Percentiles rank a stretch among this genome's conserved stretches.
These are phyloP conservation scores for Triticum monococcum DNA, from an alignment of 176 grass and related monocot species.

Conservation along the genomic window DNA sequence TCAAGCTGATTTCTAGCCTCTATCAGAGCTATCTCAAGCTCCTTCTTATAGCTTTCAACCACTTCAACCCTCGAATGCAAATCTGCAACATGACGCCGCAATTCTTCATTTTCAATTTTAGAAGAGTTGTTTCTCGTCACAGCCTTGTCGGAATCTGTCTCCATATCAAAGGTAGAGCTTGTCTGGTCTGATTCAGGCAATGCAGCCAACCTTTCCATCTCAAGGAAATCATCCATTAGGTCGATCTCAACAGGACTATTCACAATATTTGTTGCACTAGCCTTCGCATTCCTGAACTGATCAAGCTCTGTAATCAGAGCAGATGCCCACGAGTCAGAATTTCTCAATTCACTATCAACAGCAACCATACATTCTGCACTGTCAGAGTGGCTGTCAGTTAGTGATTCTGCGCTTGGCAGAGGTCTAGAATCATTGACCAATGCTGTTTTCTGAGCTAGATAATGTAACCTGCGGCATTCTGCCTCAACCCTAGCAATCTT, in stretches of 20 bases:
- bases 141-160: conserved; percentile 60
- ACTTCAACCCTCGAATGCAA: conserved; percentile 59
- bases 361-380: conserved; percentile 51
- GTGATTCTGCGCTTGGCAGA: conserved; percentile 50
- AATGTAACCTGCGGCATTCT: conserved; percentile 72
- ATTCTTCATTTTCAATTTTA: conserved; percentile 53
- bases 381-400: conserved; percentile 84
- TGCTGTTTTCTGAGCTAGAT: conserved; percentile 41
- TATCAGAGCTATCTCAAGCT: conserved; percentile 56
- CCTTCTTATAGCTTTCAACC: conserved; percentile 61
- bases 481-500: conserved; percentile 83
- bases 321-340: conserved; percentile 75
- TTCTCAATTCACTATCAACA: conserved; percentile 61
- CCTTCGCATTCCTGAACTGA: conserved; percentile 75
- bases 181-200: conserved; percentile 56
- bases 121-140: conserved; percentile 33
- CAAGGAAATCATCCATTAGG: conserved; percentile 98
- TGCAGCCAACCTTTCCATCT: conserved; percentile 93
- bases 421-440: conserved; percentile 43
- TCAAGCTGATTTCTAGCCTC: conserved; percentile 71
- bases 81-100: conserved; percentile 45
- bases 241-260: conserved; percentile 70
- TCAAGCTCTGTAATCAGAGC: conserved; percentile 83
- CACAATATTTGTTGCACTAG: conserved; percentile 40
- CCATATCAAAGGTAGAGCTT: conserved; percentile 54